Conservation (phyloP, 2,329 filamentous ascomycete species). For the Aspergillus piperis region DNA sequence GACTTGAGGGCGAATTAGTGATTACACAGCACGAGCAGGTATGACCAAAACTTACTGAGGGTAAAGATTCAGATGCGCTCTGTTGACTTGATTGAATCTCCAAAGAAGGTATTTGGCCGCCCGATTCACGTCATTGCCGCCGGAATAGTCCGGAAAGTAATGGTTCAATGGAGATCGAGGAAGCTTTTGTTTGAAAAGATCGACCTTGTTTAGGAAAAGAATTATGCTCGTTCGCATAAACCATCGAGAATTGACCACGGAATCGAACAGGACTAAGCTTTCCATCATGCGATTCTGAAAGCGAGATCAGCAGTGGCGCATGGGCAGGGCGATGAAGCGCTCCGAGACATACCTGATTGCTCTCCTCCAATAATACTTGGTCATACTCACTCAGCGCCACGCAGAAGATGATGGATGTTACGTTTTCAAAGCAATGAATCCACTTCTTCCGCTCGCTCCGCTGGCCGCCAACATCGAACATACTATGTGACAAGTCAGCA, state of each 20-base stretch:
- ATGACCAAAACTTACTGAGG: conserved; percentile 74
- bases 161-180: conserved; percentile 84
- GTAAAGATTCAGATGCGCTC: conserved; percentile 93
- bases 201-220: conserved; percentile 97
- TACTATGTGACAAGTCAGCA: conserved; percentile 58
- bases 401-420: conserved; percentile 99
- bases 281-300: conserved; percentile 98
- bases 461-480: conserved; percentile 98
- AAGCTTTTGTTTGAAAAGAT: conserved; percentile 95
- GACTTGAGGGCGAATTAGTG: conserved; percentile 54
- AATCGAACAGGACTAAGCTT: conserved; percentile 92
- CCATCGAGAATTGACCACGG: conserved; percentile 97
- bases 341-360: conserved; percentile 73
- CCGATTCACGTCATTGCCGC: conserved; percentile 95
- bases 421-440: conserved; percentile 99
- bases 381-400: conserved; percentile 98
- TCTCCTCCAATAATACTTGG: conserved; percentile 93
- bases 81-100: conserved; percentile 98
- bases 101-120: conserved; percentile 96
- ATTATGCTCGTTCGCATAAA: conserved; percentile 99
- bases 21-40: conserved; percentile 10
- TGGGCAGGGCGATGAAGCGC: conserved; percentile 13
- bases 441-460: conserved; percentile 98
- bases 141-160: conserved; percentile 97
- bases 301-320: conserved; percentile 13